Conservation (phyloP, 2,329 filamentous ascomycete genomes). For the Calonectria henricotiae region DNA sequence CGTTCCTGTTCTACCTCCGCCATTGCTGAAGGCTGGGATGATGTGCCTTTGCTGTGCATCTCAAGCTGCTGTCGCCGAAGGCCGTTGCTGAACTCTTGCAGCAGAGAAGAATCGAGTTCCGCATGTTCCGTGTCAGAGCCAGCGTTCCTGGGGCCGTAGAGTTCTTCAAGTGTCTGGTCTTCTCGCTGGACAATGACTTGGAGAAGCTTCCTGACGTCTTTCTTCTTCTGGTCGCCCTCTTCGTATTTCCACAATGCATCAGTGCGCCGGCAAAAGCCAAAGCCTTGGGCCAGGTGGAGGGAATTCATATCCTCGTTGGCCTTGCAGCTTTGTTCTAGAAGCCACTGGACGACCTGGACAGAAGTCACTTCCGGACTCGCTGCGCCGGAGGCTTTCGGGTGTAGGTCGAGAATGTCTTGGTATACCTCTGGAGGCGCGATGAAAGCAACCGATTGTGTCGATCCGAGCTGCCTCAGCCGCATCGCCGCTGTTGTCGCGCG, state of each 20-base stretch:
- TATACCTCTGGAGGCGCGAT: slow-evolving; percentile 75
- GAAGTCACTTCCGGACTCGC: background rate
- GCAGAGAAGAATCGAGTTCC: background rate
- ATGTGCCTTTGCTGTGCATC: background rate
- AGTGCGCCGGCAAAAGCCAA: slow-evolving; percentile 72
- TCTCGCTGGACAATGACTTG: slow-evolving; percentile 64
- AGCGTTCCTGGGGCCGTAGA: slow-evolving; percentile 65
- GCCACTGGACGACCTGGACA: slow-evolving; percentile 61
- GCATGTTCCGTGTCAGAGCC: slow-evolving; percentile 20
- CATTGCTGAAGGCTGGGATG: slow-evolving; percentile 67
- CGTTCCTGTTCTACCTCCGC: slow-evolving; percentile 75
- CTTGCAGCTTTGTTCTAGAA: slow-evolving; percentile 75
- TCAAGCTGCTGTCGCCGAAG: background rate
- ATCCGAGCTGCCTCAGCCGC: slow-evolving; percentile 73
- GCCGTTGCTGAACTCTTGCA: background rate
- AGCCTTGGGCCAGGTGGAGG: slow-evolving; percentile 74
- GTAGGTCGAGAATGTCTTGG: slow-evolving; percentile 71
- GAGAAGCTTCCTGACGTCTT: slow-evolving; percentile 53
- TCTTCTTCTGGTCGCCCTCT: slow-evolving; percentile 60
- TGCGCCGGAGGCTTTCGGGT: background rate
- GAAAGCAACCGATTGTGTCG: slow-evolving; percentile 71
- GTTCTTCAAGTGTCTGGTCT: slow-evolving; percentile 70
- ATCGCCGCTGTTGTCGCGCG: slow-evolving; percentile 69
- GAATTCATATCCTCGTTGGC: slow-evolving; percentile 73
- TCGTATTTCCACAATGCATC: slow-evolving; percentile 65